Percentiles rank a stretch among this genome's conserved stretches.
phyloP scores from a whole-genome alignment of 2,329 filamentous ascomycete species.

The Fusarium scirpi region DNA sequence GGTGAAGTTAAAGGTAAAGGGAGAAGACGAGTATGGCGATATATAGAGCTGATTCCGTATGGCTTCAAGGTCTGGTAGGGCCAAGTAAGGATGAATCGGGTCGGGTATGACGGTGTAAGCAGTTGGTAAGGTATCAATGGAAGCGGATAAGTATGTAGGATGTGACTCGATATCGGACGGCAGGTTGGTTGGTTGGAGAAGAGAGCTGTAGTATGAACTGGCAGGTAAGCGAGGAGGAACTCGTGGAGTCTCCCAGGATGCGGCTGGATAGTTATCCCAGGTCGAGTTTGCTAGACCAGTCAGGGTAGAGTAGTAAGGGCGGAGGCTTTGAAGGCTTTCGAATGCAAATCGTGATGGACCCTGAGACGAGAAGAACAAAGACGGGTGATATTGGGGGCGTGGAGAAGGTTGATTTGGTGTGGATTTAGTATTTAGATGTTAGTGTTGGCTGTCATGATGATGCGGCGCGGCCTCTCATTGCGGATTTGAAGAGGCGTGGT shows the following conservation, averaged over 20 bases:
- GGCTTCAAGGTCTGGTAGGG: background rate
- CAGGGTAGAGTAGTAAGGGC: slow-evolving; percentile 8
- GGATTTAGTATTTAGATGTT: slow-evolving; percentile 16
- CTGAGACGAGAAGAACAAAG: slow-evolving; percentile 23
- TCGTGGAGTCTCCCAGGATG: slow-evolving; percentile 17
- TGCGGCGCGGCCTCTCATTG: background rate
- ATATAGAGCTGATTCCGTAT: slow-evolving; percentile 20
- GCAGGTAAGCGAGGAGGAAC: slow-evolving; percentile 18
- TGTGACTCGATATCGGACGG: background rate
- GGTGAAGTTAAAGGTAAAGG: background rate
- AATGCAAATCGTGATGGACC: slow-evolving; percentile 34
- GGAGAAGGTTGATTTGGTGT: slow-evolving; percentile 7
- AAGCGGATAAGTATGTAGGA: slow-evolving; percentile 13
- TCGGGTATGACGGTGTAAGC: slow-evolving; percentile 24
- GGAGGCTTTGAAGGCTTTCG: slow-evolving; percentile 17
- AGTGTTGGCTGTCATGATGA: slow-evolving; percentile 9
- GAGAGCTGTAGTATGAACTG: slow-evolving; percentile 14
- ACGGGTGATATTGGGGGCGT: slow-evolving; percentile 17
- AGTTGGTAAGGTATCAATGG: slow-evolving; percentile 28
- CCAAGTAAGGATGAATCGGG: slow-evolving; percentile 10
- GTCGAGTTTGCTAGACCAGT: slow-evolving; percentile 1
- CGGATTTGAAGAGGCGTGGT: background rate
- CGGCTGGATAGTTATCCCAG: slow-evolving; percentile 33
- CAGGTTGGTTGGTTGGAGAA: background rate
- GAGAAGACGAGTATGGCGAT: slow-evolving; percentile 8